Percentiles rank a stretch among this genome's conserved stretches.
Conservation (phyloP, 768 basidiomycete species). For the Macrolepiota dolichaula region DNA sequence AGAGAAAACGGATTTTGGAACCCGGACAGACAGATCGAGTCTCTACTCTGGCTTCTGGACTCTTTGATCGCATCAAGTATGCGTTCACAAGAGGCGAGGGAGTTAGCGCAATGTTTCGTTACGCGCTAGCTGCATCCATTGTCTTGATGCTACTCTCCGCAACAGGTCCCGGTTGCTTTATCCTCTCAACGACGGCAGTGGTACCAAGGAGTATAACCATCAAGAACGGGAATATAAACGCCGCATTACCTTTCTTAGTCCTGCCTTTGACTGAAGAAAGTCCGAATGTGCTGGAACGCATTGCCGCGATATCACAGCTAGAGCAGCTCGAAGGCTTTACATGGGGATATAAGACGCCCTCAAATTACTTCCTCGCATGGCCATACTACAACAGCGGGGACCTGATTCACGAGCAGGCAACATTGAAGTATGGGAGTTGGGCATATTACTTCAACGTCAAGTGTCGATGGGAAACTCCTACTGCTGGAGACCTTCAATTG, state of each 20-base stretch:
- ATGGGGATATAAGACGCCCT: background rate
- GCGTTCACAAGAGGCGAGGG: background rate
- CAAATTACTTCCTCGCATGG: background rate
- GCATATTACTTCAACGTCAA: background rate
- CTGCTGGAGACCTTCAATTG: background rate
- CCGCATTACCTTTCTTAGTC: background rate
- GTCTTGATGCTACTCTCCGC: conserved; percentile 4
- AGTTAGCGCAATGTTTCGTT: conserved; percentile 4
- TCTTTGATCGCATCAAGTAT: conserved; percentile 1
- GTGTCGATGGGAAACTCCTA: conserved; percentile 4
- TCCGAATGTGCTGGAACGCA: background rate
- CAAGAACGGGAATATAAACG: background rate
- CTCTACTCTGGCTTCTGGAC: conserved; percentile 2
- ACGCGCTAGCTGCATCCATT: background rate
- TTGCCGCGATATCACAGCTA: background rate
- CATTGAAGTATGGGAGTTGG: background rate
- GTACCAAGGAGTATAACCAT: background rate
- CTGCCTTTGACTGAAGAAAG: background rate
- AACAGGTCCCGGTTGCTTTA: conserved; percentile 1
- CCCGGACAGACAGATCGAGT: conserved; percentile 1
- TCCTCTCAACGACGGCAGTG: conserved; percentile 1
- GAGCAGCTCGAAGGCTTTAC: conserved; percentile 4
- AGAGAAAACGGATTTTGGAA: background rate
- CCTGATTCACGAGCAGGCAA: background rate
- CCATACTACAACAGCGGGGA: background rate